These are phyloP conservation scores for Ustilago cynodontis DNA, from an alignment of 1,284 basidiomycete species.

Conservation along the genomic window DNA sequence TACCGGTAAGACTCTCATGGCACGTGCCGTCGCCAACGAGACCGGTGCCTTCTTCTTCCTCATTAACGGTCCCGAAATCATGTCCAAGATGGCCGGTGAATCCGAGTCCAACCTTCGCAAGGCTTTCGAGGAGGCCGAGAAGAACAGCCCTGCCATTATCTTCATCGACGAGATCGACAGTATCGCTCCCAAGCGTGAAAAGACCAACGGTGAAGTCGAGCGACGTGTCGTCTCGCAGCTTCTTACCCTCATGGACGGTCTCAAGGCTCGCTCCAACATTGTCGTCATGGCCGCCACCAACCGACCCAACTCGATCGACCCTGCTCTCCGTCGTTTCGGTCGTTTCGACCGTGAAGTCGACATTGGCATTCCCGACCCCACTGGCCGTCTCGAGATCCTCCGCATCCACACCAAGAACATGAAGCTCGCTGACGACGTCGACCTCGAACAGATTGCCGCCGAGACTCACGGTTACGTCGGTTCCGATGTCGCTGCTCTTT, in stretches of 20 bases:
- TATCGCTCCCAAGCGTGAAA: constrained; percentile 99
- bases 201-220: constrained; percentile 99
- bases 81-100: constrained; percentile 99
- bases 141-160: constrained; percentile 99
- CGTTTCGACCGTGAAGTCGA: constrained; percentile 99
- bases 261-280: constrained; percentile 97
- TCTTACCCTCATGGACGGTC: constrained; percentile 97
- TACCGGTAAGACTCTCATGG: constrained; percentile 78
- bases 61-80: constrained; percentile 99
- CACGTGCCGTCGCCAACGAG: constrained; percentile 98
- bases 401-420: constrained; percentile 99
- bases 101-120: constrained; percentile 96
- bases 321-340: constrained; percentile 95
- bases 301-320: constrained; percentile 98
- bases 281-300: constrained; percentile 99
- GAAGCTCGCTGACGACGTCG: constrained; percentile 98
- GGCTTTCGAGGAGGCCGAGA: constrained; percentile 99
- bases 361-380: constrained; percentile 98
- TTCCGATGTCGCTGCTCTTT: constrained; percentile 94
- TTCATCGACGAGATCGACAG: constrained; percentile 99
- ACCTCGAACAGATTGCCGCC: constrained; percentile 95
- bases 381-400: constrained; percentile 96
- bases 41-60: constrained; percentile 99
- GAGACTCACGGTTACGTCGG: constrained; percentile 99
- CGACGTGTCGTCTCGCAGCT: constrained; percentile 98